Evolutionary conservation across 2,329 filamentous ascomycete species (phyloP), one percentile per base, ranked within the genome.

Genomic region (Penicillium sp.): DNA sequence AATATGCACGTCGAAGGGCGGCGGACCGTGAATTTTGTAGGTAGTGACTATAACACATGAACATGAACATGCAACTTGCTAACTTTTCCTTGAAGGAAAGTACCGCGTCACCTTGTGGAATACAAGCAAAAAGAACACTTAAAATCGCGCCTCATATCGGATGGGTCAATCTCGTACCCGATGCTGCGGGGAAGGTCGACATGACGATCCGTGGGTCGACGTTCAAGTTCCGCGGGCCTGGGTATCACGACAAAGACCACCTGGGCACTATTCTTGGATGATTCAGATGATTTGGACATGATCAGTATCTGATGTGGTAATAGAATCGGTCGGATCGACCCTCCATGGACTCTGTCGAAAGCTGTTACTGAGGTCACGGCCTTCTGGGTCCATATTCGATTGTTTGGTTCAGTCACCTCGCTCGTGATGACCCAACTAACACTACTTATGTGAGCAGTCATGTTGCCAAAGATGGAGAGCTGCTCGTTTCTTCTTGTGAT

Each of bases 181-280:
- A 73, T 51, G 68, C 71, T 0, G 53, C 61, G 23, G 71, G 61
- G 1, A 57, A 35, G 2, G 71, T 73, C 1, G 64, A 72, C 34
- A 45, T 73, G 48, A 56, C 32, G 0, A 63, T 73, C 7, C 52
- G 61, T 19, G 75, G 73, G 2, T 64, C 61, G 27, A 32, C 34
- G 13, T 23, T 76, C 14, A 51, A 51, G 6, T 77, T 76, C 55
- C 59, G 63, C 6, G 76, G 77, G 1, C 48, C 66, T 1, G 77
- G 69, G 1, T 79, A 79, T 59, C 77, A 79, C 58, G 78, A 79
- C 57, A 79, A 78, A 62, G n/a, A n/a, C n/a, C n/a, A n/a, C n/a
- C n/a, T n/a, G n/a, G n/a, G n/a, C n/a, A n/a, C n/a, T n/a, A n/a
- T n/a, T n/a, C n/a, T n/a, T n/a, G n/a, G n/a, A n/a, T n/a, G n/a